Evolutionary conservation across 176 grass and related monocot species (phyloP).

Genomic region (Elaeis guineensis): DNA sequence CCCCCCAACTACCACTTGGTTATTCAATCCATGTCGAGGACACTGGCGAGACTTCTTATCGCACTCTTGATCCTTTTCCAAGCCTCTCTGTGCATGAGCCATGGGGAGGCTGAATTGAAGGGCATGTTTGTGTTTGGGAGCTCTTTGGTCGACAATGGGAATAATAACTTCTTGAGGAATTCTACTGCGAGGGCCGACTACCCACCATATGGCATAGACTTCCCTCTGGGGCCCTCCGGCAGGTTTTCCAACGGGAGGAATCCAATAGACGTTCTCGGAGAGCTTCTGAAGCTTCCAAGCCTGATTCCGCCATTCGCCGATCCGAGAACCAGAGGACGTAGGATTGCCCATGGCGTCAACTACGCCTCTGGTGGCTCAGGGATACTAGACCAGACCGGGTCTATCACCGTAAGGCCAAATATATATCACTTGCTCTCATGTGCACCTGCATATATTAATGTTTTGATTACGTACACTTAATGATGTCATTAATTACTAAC

Average conservation of each 20-base stretch:
- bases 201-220: slow-evolving; percentile 65
- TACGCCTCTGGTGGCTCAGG: slow-evolving; percentile 71
- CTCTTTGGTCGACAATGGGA: slow-evolving; percentile 69
- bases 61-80: too few species aligned
- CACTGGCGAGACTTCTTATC: too few species aligned
- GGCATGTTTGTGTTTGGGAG: slow-evolving; percentile 73
- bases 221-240: slow-evolving; percentile 49
- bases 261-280: slow-evolving; percentile 50
- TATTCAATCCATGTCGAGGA: too few species aligned
- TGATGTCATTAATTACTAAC: too few species aligned
- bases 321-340: slow-evolving; percentile 27
- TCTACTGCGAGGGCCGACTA: slow-evolving; percentile 56
- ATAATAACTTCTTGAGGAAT: slow-evolving; percentile 55
- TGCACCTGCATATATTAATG: too few species aligned
- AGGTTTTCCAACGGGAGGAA: slow-evolving; percentile 72
- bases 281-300: slow-evolving; percentile 36
- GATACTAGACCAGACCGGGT: slow-evolving; percentile 52
- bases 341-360: slow-evolving; percentile 41
- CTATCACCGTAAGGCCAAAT: slow-evolving; percentile 9
- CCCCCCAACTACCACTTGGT: too few species aligned
- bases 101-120: slow-evolving; percentile 1
- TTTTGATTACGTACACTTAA: too few species aligned
- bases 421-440: too few species aligned
- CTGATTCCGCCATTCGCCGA: slow-evolving; percentile 48
- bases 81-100: too few species aligned